Evolutionary conservation across 2,329 filamentous ascomycete species (phyloP).

Genomic region (Colletotrichum musicola): DNA sequence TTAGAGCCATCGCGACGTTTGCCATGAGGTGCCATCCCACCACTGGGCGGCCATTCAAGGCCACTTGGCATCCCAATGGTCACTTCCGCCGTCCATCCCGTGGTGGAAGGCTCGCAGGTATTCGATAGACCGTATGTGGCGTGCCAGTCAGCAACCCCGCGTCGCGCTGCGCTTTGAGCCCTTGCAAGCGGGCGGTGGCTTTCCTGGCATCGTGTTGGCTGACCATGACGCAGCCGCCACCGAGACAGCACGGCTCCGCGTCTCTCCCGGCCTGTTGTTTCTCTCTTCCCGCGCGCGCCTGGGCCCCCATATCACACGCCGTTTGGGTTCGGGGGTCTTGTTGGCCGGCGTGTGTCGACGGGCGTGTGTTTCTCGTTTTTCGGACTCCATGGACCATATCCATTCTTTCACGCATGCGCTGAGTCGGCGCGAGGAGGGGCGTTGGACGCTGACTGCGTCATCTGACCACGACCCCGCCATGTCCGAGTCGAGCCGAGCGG

Average conservation of each 20-base stretch:
- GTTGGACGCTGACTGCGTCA: constrained; percentile 35
- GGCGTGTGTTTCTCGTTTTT: constrained; percentile 24
- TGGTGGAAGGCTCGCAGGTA: background rate
- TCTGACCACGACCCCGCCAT: constrained; percentile 27
- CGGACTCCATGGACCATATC: background rate
- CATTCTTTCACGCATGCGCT: constrained; percentile 21
- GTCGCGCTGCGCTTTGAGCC: constrained; percentile 37
- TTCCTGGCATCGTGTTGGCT: constrained; percentile 26
- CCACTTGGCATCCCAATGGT: constrained; percentile 30
- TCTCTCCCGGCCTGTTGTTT: constrained; percentile 8
- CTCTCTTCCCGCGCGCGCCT: constrained; percentile 18
- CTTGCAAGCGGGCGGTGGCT: constrained; percentile 7
- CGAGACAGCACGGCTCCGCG: constrained; percentile 18
- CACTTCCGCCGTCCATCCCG: constrained; percentile 16
- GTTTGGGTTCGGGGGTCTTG: constrained; percentile 9
- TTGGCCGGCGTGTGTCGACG: constrained; percentile 2
- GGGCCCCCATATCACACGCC: constrained; percentile 17
- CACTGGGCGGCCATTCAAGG: constrained; percentile 20
- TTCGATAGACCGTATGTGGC: no score
- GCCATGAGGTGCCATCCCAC: constrained; percentile 27
- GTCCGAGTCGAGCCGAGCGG: constrained; percentile 24
- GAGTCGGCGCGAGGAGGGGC: constrained; percentile 14
- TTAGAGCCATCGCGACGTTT: constrained; percentile 28
- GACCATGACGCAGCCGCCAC: constrained; percentile 36
- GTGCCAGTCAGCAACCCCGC: constrained; percentile 31